Evolutionary conservation across 441 rosid genomes (phyloP), one percentile per base, ranked within the genome.

Genomic region (Arabidopsis hybrid): DNA sequence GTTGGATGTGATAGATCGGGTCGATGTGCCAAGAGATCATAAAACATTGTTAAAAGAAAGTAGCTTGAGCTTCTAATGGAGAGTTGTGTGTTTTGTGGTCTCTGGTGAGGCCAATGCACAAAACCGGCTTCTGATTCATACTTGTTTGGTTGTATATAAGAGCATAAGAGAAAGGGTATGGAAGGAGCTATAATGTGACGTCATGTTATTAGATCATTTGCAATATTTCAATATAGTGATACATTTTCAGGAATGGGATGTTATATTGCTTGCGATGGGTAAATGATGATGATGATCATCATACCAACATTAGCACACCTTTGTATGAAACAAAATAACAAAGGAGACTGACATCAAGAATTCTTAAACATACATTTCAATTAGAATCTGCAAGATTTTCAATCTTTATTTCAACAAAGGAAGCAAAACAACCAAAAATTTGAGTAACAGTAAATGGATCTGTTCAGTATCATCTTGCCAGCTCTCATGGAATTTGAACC

Each of bases 1-100:
- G 42, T 80, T 87, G 85, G 87, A 89, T 72, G 83, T 79, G 65
- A 89, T 89, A 0, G 93, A 89, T 67, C 78, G 89, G 62, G 93
- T 89, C 0, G 82, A 83, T 65, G 71, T 52, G 35, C 79, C 76
- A 2, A 80, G 83, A 73, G 74, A 72, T 60, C 38, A 57, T 26
- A 76, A 47, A 72, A 74, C 66, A 29, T 55, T 71, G 45, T 66
- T 72, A 34, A 72, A 77, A 77, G 77, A 72, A 66, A 69, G 76
- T 59, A 71, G 72, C 43, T 58, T 77, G 38, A 77, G 80, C 56
- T 71, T 77, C 59, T 65, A 42, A 71, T 65, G 72, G 43, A 56
- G 58, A 5, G 45, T 61, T 61, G 55, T 2, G 26, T 59, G 53
- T 53, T 56, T 60, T 71, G 10, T 53, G 38, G 74, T 58, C 49